Conservation (phyloP, 1,284 basidiomycete species). For the Tausonia pullulans region DNA sequence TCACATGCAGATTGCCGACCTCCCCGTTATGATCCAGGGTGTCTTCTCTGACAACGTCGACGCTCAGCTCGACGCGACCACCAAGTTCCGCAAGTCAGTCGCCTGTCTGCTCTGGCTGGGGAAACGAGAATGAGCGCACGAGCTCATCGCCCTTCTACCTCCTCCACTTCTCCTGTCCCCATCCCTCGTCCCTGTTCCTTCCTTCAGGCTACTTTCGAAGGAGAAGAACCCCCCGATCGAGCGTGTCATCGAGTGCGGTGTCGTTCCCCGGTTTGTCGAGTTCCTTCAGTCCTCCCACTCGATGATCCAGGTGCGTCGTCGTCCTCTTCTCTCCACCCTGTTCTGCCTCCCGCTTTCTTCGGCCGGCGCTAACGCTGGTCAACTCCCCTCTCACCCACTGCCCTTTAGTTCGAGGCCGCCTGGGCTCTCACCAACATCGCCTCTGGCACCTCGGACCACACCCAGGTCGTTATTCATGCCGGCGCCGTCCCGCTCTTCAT, state of each 20-base stretch:
- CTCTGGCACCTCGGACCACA: constrained; percentile 96
- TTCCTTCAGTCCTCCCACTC: constrained; percentile 79
- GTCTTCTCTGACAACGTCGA: constrained; percentile 89
- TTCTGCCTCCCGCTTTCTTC: not conserved
- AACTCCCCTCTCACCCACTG: not conserved
- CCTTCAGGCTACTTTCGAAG: constrained; percentile 68
- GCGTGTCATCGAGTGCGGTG: constrained; percentile 92
- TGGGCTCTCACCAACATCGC: constrained; percentile 99
- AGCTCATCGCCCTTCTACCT: not conserved
- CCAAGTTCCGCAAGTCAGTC: constrained; percentile 77
- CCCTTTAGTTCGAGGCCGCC: constrained; percentile 82
- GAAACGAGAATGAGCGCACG: not conserved
- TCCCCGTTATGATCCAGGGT: constrained; percentile 67
- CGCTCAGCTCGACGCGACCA: constrained; percentile 84
- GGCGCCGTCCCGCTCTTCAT: constrained; percentile 97
- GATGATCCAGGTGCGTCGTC: constrained; percentile 73
- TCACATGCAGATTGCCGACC: constrained; percentile 53
- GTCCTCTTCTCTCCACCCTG: not conserved
- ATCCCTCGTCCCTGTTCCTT: too few relatives aligned
- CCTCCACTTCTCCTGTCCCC: not conserved
- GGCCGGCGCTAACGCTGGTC: not conserved
- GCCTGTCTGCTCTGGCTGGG: not conserved
- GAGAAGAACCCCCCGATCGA: constrained; percentile 99
- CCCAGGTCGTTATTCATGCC: constrained; percentile 91
- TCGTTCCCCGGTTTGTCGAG: constrained; percentile 94